These are phyloP conservation scores for Ceratobasidium sp. DNA, from an alignment of 1,284 basidiomycete species.

Conservation along the genomic window DNA sequence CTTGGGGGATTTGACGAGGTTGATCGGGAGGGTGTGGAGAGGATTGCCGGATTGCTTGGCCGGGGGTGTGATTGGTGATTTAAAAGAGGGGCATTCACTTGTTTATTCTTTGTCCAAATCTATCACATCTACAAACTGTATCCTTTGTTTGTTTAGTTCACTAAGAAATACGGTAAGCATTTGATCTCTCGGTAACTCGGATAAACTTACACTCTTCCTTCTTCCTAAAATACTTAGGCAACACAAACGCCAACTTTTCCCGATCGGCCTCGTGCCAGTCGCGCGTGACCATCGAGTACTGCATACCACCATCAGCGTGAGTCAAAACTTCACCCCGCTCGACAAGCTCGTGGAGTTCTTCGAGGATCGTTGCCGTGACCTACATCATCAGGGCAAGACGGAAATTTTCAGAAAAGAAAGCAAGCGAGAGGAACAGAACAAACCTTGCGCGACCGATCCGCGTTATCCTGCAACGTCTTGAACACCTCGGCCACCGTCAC, in stretches of 20 bases:
- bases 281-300: conserved; percentile 85
- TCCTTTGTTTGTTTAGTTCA: not conserved
- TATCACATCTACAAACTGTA: not conserved
- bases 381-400: no score
- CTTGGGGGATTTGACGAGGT: conserved; percentile 78
- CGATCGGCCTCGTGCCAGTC: conserved; percentile 74
- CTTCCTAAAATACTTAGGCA: conserved; percentile 62
- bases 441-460: conserved; percentile 81
- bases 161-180: no score
- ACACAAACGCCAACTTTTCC: conserved; percentile 81
- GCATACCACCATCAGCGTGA: conserved; percentile 83
- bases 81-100: not conserved
- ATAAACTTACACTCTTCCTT: no score
- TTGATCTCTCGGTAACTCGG: no score
- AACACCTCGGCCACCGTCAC: conserved; percentile 93
- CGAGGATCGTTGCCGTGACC: conserved; percentile 77
- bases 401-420: no score
- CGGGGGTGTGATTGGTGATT: conserved; percentile 65
- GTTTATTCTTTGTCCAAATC: conserved; percentile 1
- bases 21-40: conserved; percentile 78
- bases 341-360: conserved; percentile 77
- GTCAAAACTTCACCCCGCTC: conserved; percentile 66
- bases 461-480: conserved; percentile 88
- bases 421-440: conserved; percentile 50
- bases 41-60: conserved; percentile 73